phyloP scores from a whole-genome alignment of 2,329 filamentous ascomycete genomes.

The Pseudogymnoascus sp. region DNA sequence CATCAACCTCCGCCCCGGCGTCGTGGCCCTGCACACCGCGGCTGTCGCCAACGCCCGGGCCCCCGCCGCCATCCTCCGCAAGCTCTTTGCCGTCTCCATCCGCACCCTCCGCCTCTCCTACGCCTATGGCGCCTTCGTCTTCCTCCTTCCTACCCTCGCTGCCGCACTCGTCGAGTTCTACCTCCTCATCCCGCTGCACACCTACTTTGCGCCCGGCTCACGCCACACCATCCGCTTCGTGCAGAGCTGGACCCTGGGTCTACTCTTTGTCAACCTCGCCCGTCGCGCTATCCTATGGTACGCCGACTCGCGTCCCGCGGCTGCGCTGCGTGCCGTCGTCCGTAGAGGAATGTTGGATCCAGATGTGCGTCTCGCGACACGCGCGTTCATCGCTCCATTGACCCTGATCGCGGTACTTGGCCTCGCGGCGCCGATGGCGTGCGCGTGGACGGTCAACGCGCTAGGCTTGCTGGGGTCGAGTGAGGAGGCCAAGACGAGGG shows the following conservation, averaged over 20 bases:
- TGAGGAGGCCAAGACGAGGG: slow-evolving; percentile 23
- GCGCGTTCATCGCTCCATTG: slow-evolving; percentile 76
- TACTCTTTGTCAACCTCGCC: slow-evolving; percentile 80
- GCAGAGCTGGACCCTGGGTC: slow-evolving; percentile 87
- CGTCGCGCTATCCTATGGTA: slow-evolving; percentile 52
- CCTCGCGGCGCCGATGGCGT: slow-evolving; percentile 53
- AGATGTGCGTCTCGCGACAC: slow-evolving; percentile 69
- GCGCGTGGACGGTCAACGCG: slow-evolving; percentile 46
- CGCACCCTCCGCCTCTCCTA: slow-evolving; percentile 50
- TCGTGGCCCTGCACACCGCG: slow-evolving; percentile 27
- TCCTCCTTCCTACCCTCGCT: slow-evolving; percentile 76
- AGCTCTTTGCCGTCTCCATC: slow-evolving; percentile 12
- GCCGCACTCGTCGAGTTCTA: slow-evolving; percentile 81
- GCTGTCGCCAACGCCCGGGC: slow-evolving; percentile 23
- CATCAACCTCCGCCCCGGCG: slow-evolving; percentile 38
- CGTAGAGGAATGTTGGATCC: slow-evolving; percentile 71
- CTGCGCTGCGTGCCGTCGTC: slow-evolving; percentile 66
- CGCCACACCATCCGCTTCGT: slow-evolving; percentile 75
- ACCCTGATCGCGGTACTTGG: slow-evolving; percentile 52
- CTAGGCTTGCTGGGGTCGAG: slow-evolving; percentile 27
- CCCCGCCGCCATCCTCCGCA: slow-evolving; percentile 22
- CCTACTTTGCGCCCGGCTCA: slow-evolving; percentile 27
- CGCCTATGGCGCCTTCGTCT: slow-evolving; percentile 62
- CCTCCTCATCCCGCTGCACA: slow-evolving; percentile 64
- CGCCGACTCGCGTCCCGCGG: slow-evolving; percentile 57